These are phyloP conservation scores for Tuber borchii DNA, from an alignment of 495 filamentous ascomycete genomes.

Conservation along the genomic window DNA sequence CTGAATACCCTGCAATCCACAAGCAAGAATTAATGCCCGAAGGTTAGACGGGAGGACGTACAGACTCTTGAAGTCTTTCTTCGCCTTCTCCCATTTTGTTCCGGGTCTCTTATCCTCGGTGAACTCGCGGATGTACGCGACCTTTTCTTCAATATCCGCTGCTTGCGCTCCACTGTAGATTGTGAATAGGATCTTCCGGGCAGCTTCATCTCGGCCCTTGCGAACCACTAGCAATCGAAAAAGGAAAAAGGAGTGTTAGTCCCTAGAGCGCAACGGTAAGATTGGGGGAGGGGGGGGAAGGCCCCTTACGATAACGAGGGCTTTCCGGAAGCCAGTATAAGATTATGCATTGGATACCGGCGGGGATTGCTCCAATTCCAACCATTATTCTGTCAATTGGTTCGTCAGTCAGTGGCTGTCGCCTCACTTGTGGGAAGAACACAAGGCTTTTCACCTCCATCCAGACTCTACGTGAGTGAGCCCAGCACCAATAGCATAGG, in stretches of 20 bases:
- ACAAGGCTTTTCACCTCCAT: conserved; percentile 45
- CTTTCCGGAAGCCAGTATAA: conserved; percentile 51
- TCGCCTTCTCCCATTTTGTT: conserved; percentile 45
- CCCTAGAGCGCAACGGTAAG: neutral
- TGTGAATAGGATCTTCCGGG: conserved; percentile 20
- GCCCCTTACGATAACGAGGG: conserved; percentile 44
- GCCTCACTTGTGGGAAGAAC: neutral
- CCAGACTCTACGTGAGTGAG: conserved; percentile 48
- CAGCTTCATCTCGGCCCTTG: conserved; percentile 20
- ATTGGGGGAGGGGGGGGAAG: neutral
- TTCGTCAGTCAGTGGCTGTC: neutral
- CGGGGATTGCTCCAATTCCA: conserved; percentile 49
- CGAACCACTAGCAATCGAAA: conserved; percentile 15
- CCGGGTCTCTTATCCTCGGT: conserved; percentile 47
- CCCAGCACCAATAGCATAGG: conserved; percentile 51
- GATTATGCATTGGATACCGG: conserved; percentile 46
- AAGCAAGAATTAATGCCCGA: conserved; percentile 50
- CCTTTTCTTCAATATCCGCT: conserved; percentile 28
- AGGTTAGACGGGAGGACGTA: conserved; percentile 47
- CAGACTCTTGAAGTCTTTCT: conserved; percentile 46
- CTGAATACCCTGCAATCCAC: conserved; percentile 42
- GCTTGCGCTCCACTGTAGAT: conserved; percentile 28
- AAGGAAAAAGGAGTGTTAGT: neutral
- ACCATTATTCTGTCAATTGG: conserved; percentile 42
- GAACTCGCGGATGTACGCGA: conserved; percentile 42